Conservation (phyloP, 345 rosid genomes). For the Ailanthus altissimus region DNA sequence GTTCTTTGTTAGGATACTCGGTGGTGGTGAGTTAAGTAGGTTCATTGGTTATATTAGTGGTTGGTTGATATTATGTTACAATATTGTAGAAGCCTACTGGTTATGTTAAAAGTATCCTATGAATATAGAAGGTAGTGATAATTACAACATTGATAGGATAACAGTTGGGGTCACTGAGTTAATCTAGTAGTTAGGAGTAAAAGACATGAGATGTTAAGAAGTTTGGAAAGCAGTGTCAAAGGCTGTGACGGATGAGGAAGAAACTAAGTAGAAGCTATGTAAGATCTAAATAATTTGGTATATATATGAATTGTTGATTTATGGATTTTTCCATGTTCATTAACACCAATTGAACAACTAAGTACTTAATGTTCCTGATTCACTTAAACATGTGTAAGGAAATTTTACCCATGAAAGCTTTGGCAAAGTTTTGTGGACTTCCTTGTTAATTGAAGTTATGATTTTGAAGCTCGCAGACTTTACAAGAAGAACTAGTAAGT, state of each 20-base stretch:
- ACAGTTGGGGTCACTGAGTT: neutral
- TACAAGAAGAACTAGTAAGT: slow-evolving; percentile 73
- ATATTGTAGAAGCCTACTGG: slow-evolving; percentile 9
- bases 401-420: no score
- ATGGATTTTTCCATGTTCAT: no score
- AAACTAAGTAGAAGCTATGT: slow-evolving; percentile 70
- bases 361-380: no score
- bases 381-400: no score
- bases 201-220: neutral
- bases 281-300: slow-evolving; percentile 82
- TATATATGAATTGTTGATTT: slow-evolving; percentile 26
- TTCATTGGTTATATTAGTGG: neutral
- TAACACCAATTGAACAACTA: no score
- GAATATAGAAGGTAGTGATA: neutral
- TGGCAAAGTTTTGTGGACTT: slow-evolving; percentile 1
- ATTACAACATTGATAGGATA: neutral
- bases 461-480: slow-evolving; percentile 61
- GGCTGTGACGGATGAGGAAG: slow-evolving; percentile 77
- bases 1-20: neutral
- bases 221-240: slow-evolving; percentile 55
- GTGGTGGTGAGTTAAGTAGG: neutral
- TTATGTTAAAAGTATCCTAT: neutral
- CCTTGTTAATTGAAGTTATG: slow-evolving; percentile 66
- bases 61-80: neutral
- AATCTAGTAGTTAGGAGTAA: neutral